Base-by-base conservation (phyloP, 768 basidiomycete species). In the Daedaleopsis nitida region DNA sequence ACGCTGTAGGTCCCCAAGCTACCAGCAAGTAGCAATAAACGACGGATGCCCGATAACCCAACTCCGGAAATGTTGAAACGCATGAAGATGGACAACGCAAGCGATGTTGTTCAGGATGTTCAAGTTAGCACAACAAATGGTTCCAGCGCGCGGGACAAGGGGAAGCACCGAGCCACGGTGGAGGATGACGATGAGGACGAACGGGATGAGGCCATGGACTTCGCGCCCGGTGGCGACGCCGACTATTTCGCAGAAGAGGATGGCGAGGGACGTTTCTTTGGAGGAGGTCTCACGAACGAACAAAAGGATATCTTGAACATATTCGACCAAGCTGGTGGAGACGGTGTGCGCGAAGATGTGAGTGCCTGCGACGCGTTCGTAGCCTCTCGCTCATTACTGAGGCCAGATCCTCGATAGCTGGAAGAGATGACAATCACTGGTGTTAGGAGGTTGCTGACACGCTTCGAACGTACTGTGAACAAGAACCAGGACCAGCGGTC, bases 401-500 rank as follows among this genome's bases (percentile, higher is more conserved):
- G 58, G 23, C 1, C 57, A 65, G 64, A 50, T 14, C 43, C 52
- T 32, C 32, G 50, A 38, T 56, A 92, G 91, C 75, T 78, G 32
- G 87, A 88, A 66, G 84, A 83, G 62, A 74, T 96, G 58, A 86
- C 88, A 2, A 76, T 91, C 5, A 84, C 87, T 12, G 80, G 82
- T 42, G 83, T 97, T 27, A 84, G 92, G 58, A 83, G 88, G 69
- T 78, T 89, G 57, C 78, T 98, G 27, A 77, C 91, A 43, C 81
- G 84, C 42, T 89, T 99, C 68, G 96, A 98, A 75, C 85, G 94
- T 44, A 87, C 92, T 1, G 88, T 91, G 21, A 88, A 92, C 73
- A 98, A 96, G 77, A 99, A 99, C 73, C 92, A 96, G 69, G 94
- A 96, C 72, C 89, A 96, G 70, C 83, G 97, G 34, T 96, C 94